Evolutionary conservation across 306 rosid species (phyloP).

Genomic region (Boehmeria nivea): DNA sequence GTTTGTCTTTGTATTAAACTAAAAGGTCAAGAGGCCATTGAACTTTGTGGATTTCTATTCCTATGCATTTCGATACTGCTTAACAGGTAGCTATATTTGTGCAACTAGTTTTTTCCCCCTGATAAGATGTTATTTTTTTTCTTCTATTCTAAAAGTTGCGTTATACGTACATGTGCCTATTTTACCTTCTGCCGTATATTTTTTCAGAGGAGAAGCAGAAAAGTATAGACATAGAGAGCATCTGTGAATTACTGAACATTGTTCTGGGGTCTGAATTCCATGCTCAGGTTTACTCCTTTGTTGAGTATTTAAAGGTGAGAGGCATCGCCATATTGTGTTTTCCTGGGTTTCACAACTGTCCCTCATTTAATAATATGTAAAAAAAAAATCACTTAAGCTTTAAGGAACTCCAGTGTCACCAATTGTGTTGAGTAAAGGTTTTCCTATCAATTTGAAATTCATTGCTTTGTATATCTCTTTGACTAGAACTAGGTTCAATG

Average conservation of each 20-base stretch:
- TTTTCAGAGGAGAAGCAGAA: slow-evolving; percentile 97
- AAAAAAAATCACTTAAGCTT: no score
- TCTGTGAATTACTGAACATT: slow-evolving; percentile 77
- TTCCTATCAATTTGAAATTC: neutral
- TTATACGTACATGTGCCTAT: neutral
- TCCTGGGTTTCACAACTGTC: neutral
- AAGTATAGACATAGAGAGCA: slow-evolving; percentile 96
- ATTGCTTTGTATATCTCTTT: no score
- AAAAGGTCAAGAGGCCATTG: slow-evolving; percentile 74
- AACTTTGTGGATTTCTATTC: slow-evolving; percentile 89
- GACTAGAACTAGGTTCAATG: no score
- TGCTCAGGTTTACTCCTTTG: slow-evolving; percentile 61
- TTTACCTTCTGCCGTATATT: slow-evolving; percentile 10
- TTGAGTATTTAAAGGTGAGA: slow-evolving; percentile 85
- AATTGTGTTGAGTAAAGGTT: neutral
- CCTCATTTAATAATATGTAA: neutral
- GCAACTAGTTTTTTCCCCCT: slow-evolving; percentile 1
- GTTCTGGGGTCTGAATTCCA: slow-evolving; percentile 74
- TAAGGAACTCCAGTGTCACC: neutral
- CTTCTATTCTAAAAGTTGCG: slow-evolving; percentile 8
- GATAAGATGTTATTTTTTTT: neutral
- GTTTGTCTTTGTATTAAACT: slow-evolving; percentile 13
- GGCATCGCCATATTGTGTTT: slow-evolving; percentile 11
- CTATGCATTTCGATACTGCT: slow-evolving; percentile 86
- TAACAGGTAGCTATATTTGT: slow-evolving; percentile 55